Conservation (phyloP, 2,329 filamentous ascomycete genomes). For the Helotiales sp. region DNA sequence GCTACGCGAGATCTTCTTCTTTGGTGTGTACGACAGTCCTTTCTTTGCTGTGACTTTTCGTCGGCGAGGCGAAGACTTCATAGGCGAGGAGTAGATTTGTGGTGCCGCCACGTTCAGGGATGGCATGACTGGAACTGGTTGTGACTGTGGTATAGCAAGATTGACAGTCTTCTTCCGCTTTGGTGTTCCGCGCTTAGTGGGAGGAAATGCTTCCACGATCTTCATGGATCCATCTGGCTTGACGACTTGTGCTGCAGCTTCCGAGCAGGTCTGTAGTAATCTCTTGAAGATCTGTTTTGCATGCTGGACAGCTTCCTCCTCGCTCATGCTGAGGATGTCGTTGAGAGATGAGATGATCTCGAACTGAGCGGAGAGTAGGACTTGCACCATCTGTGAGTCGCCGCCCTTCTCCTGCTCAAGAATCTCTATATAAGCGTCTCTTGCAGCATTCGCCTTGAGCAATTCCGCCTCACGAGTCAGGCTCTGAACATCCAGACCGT, state of each 20-base stretch:
- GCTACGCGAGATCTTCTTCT: conserved; percentile 73
- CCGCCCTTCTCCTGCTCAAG: conserved; percentile 81
- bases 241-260: conserved; percentile 78
- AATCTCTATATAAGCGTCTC: conserved; percentile 75
- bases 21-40: conserved; percentile 79
- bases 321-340: conserved; percentile 78
- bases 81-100: conserved; percentile 57
- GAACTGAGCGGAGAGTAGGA: conserved; percentile 86
- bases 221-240: conserved; percentile 76
- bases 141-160: conserved; percentile 27
- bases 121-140: conserved; percentile 39
- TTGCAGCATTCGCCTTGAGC: conserved; percentile 77
- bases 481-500: conserved; percentile 67
- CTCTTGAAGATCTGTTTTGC: conserved; percentile 77
- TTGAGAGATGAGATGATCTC: conserved; percentile 84
- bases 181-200: conserved; percentile 71
- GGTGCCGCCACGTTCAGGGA: conserved; percentile 35
- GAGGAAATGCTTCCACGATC: conserved; percentile 65
- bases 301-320: conserved; percentile 77
- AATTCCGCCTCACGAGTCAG: conserved; percentile 82
- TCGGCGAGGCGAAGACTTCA: conserved; percentile 78
- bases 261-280: conserved; percentile 74
- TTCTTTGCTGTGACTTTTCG: conserved; percentile 65
- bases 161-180: conserved; percentile 64
- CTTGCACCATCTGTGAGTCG: conserved; percentile 76